Conservation (phyloP, 352 stramenopile species). For the Pythium plurisporium region DNA sequence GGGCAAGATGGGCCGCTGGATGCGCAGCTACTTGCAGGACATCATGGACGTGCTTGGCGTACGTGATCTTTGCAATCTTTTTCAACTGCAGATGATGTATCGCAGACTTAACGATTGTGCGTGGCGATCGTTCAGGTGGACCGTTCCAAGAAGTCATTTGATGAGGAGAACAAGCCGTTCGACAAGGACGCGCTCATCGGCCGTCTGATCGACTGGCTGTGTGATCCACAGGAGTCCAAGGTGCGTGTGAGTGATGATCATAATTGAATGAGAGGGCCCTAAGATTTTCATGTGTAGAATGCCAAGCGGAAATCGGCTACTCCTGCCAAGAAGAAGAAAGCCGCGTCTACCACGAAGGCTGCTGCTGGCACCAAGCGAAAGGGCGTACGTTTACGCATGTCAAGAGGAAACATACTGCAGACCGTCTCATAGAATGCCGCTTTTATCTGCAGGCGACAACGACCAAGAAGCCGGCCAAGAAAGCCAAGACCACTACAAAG, state of each 20-base stretch:
- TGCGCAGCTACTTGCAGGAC: constrained; percentile 62
- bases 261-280: too few relatives aligned
- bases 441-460: background rate
- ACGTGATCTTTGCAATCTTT: constrained; percentile 9
- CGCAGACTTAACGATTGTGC: too few relatives aligned
- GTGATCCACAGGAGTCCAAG: constrained; percentile 52
- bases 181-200: constrained; percentile 66
- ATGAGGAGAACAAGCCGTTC: constrained; percentile 45
- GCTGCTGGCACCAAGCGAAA: constrained; percentile 24
- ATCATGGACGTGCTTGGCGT: constrained; percentile 78
- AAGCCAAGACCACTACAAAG: constrained; percentile 16
- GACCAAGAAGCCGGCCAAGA: constrained; percentile 27
- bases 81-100: too few relatives aligned
- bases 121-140: constrained; percentile 42
- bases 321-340: constrained; percentile 12
- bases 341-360: constrained; percentile 7
- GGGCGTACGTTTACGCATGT: constrained; percentile 11
- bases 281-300: constrained; percentile 1
- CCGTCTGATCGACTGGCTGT: constrained; percentile 74
- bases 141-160: constrained; percentile 82
- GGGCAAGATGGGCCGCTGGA: constrained; percentile 67
- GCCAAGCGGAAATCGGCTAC: constrained; percentile 23
- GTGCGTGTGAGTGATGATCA: too few relatives aligned
- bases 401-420: too few relatives aligned
- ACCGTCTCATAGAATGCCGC: too few relatives aligned